Base-by-base conservation (phyloP, 148 eudicot genomes). In the Linanthus parryae region DNA sequence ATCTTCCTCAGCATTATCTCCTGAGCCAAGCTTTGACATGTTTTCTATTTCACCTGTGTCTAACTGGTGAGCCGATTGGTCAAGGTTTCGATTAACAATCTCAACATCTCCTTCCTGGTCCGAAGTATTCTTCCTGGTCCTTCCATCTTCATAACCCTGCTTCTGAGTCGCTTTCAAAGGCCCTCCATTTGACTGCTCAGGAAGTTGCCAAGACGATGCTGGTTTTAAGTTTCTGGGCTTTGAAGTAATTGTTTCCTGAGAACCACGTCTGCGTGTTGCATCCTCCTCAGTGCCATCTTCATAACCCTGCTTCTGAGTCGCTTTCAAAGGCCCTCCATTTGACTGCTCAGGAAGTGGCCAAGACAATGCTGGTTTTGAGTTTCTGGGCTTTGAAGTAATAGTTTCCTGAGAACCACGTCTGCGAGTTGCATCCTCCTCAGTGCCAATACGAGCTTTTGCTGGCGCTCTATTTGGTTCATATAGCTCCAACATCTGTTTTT, bases 401-500 rank as follows among this genome's bases (percentile, higher is more conserved):
- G 46, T 68, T 52, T 67, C 77, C 24, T 71, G 88, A 54, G 79
- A 71, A 41, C 68, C 62, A 28, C 64, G 76, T 38, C 60, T 53
- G 54, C 48, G 67, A 37, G 77, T 40, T 21, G 52, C 54, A 63
- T 65, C 76, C 42, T 87, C 94, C 55, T 78, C 91, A 50, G 40
- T 62, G 28, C 49, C 31, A 64, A 63, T 37, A 30, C 77, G 68
- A 59, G 60, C 66, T 68, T 71, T 84, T 19, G 76, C 73, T 6
- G 78, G 82, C 57, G 66, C 75, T 74, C 73, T 77, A 58, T 84
- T 88, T 61, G 88, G 99, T 57, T 92, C 96, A 76, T 92, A 92
- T 29, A 92, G 59, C 52, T 92, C 99, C 59, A 92, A 71, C 96
- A 92, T 88, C 70, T 92, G 99, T 69, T 92, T 92, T 78, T 96